phyloP scores from a whole-genome alignment of 129 eudicot species.

The Centrapalus pauciflorus region DNA sequence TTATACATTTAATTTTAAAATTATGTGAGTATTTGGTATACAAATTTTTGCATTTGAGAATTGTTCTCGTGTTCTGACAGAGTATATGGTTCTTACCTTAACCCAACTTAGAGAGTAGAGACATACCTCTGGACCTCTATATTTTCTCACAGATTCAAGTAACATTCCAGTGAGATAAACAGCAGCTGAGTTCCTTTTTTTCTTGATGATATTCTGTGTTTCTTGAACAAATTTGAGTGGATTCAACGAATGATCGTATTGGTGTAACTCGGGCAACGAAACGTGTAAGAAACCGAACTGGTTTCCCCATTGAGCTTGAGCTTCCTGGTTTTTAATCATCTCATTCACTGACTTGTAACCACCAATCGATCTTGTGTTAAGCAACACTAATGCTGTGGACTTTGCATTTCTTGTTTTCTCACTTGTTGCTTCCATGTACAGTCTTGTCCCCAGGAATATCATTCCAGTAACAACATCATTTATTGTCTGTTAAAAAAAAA shows the following conservation, averaged over 20 bases:
- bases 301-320: slow-evolving; percentile 70
- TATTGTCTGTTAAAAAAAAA: slow-evolving; percentile 47
- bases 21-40: too few species aligned
- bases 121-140: slow-evolving; percentile 74
- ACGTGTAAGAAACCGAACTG: slow-evolving; percentile 68
- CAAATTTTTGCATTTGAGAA: too few species aligned
- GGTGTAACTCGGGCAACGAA: slow-evolving; percentile 42
- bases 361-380: slow-evolving; percentile 63
- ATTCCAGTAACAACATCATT: slow-evolving; percentile 79
- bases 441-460: slow-evolving; percentile 53
- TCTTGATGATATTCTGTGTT: slow-evolving; percentile 40
- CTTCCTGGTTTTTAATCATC: slow-evolving; percentile 49
- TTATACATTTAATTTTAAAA: too few species aligned
- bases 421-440: slow-evolving; percentile 63
- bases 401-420: slow-evolving; percentile 30
- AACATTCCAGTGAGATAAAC: slow-evolving; percentile 67
- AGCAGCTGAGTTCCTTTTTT: slow-evolving; percentile 58
- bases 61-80: too few species aligned
- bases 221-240: slow-evolving; percentile 52
- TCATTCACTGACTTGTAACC: slow-evolving; percentile 73
- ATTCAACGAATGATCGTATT: neutral
- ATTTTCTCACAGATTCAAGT: slow-evolving; percentile 53
- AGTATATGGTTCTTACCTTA: too few species aligned
- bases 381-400: slow-evolving; percentile 67
- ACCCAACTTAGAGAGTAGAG: too few species aligned